phyloP scores from a whole-genome alignment of 345 rosid genomes.

The Laguncularia racemosa region DNA sequence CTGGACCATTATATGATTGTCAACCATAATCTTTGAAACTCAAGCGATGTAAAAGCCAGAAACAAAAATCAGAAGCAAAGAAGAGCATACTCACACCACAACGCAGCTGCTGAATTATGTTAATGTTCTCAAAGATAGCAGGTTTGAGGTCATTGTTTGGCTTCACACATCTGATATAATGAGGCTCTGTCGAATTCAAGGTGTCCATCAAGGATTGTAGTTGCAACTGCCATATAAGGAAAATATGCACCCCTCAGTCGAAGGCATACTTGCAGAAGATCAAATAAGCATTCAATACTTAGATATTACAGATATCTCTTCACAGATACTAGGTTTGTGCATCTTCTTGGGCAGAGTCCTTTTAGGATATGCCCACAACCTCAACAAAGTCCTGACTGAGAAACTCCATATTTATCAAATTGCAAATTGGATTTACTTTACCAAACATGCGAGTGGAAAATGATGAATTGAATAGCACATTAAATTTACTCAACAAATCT shows the following conservation, averaged over 20 bases:
- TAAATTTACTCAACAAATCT: too few species aligned
- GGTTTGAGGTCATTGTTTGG: constrained; percentile 98
- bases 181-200: constrained; percentile 91
- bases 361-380: too few species aligned
- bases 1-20: too few species aligned
- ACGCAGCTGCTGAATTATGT: constrained; percentile 91
- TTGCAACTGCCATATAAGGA: constrained; percentile 61
- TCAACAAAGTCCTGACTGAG: too few species aligned
- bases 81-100: constrained; percentile 82
- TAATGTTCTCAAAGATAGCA: constrained; percentile 84
- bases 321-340: too few species aligned
- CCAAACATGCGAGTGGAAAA: too few species aligned
- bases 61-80: constrained; percentile 9
- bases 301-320: too few species aligned
- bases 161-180: constrained; percentile 99
- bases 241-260: constrained; percentile 14
- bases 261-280: not conserved
- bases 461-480: too few species aligned
- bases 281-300: too few species aligned
- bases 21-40: not conserved
- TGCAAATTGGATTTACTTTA: too few species aligned
- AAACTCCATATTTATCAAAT: too few species aligned
- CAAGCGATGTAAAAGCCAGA: not conserved
- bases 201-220: constrained; percentile 99
- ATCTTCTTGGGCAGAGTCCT: too few species aligned